These are phyloP conservation scores for Colletotrichum sp. DNA, from an alignment of 2,329 filamentous ascomycete species.

Conservation along the genomic window DNA sequence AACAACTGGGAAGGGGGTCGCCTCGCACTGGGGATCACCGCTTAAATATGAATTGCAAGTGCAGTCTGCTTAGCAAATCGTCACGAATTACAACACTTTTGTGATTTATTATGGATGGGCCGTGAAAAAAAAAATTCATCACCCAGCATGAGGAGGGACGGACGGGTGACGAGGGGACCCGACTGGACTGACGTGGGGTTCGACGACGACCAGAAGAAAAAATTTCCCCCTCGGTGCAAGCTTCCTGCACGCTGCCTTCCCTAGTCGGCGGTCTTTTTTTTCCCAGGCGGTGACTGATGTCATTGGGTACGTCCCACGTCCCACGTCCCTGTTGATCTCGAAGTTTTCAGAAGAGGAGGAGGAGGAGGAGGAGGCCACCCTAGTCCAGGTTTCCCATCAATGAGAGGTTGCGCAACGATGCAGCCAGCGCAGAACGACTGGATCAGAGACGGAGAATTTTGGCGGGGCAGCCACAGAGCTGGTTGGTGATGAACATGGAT, in stretches of 20 bases:
- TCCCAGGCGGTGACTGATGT: slow-evolving; percentile 11
- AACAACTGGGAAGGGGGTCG: slow-evolving; percentile 22
- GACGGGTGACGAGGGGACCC: background rate
- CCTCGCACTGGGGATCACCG: background rate
- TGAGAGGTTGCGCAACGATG: background rate
- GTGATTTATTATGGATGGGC: background rate
- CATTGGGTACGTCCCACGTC: slow-evolving; percentile 8
- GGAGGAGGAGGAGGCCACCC: background rate
- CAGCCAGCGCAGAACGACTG: background rate
- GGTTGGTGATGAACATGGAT: background rate
- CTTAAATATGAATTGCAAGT: background rate
- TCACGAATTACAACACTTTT: background rate
- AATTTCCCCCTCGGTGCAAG: background rate
- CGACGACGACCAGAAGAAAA: background rate
- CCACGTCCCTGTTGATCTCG: slow-evolving; percentile 17
- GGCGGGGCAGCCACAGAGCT: background rate
- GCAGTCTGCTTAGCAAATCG: slow-evolving; percentile 14
- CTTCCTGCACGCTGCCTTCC: background rate
- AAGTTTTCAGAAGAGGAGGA: slow-evolving; percentile 2
- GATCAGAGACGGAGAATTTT: background rate
- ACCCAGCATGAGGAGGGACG: background rate
- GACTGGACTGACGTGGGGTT: background rate
- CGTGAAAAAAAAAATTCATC: background rate
- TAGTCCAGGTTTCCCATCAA: background rate
- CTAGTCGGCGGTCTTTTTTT: background rate